A percentile compares a stretch with the other conserved stretches of the same genome.
Conservation (phyloP, 306 rosid genomes). For the Canavalia ensiformis region DNA sequence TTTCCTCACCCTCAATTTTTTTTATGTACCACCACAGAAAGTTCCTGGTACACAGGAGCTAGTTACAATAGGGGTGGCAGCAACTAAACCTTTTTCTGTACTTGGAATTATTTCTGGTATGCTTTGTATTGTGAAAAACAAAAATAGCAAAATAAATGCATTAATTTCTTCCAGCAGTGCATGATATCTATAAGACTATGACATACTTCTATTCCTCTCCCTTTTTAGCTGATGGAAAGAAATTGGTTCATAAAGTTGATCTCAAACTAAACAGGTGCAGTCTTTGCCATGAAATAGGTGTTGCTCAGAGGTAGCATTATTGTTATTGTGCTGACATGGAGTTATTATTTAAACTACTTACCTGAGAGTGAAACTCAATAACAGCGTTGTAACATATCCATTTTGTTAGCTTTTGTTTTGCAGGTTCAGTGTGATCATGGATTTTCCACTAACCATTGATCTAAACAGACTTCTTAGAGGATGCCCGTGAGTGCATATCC, state of each 20-base stretch:
- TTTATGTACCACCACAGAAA: slow-evolving; percentile 54
- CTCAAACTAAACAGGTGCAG: slow-evolving; percentile 61
- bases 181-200: neutral
- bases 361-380: neutral
- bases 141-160: neutral
- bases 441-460: slow-evolving; percentile 73
- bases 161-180: neutral
- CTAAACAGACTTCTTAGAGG: slow-evolving; percentile 62
- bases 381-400: neutral
- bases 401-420: slow-evolving; percentile 4
- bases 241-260: slow-evolving; percentile 67
- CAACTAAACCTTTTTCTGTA: slow-evolving; percentile 63
- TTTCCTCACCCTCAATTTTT: neutral
- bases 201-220: neutral
- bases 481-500: slow-evolving; percentile 66
- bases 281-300: slow-evolving; percentile 73
- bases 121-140: neutral
- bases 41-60: slow-evolving; percentile 70
- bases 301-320: slow-evolving; percentile 63
- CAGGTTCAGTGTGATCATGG: slow-evolving; percentile 79
- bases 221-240: slow-evolving; percentile 71
- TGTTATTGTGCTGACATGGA: neutral
- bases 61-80: slow-evolving; percentile 63
- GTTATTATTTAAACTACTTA: neutral
- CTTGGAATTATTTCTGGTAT: slow-evolving; percentile 80